Evolutionary conservation across 2,329 filamentous ascomycete species (phyloP).

Genomic region (Sclerotinia spermophila): DNA sequence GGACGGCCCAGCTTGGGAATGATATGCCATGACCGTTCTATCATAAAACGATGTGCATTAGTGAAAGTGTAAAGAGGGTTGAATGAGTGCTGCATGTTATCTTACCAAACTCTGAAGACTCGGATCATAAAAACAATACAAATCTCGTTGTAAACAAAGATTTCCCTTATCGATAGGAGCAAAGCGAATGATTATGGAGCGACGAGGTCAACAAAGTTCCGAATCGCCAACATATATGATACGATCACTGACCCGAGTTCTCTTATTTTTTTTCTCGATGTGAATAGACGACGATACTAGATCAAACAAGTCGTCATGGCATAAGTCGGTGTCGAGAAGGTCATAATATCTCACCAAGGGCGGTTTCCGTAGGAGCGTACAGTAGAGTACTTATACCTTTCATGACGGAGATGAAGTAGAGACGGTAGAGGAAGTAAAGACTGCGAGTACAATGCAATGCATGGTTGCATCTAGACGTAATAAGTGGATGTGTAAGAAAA

Average conservation of each 20-base stretch:
- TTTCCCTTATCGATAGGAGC: background rate
- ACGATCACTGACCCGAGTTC: background rate
- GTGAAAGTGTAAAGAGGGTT: background rate
- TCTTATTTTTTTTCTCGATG: background rate
- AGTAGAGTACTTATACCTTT: conserved; percentile 14
- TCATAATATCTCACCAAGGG: conserved; percentile 9
- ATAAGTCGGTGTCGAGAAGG: background rate
- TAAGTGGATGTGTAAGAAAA: conserved; percentile 10
- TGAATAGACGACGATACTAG: background rate
- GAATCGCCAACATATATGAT: background rate
- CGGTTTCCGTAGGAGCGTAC: conserved; percentile 1
- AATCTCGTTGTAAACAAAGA: background rate
- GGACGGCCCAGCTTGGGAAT: conserved; percentile 19
- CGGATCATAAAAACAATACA: background rate
- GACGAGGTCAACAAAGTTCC: background rate
- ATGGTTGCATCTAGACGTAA: conserved; percentile 17
- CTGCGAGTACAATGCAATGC: conserved; percentile 10
- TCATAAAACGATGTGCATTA: conserved; percentile 8
- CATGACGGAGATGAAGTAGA: background rate
- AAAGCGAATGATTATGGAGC: background rate
- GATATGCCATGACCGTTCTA: conserved; percentile 19
- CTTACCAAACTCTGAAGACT: background rate
- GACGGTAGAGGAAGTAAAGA: background rate
- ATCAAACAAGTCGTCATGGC: conserved; percentile 1
- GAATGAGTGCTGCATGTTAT: background rate